Base-by-base conservation (phyloP, 1,284 basidiomycete genomes). In the Naganishia sp. region DNA sequence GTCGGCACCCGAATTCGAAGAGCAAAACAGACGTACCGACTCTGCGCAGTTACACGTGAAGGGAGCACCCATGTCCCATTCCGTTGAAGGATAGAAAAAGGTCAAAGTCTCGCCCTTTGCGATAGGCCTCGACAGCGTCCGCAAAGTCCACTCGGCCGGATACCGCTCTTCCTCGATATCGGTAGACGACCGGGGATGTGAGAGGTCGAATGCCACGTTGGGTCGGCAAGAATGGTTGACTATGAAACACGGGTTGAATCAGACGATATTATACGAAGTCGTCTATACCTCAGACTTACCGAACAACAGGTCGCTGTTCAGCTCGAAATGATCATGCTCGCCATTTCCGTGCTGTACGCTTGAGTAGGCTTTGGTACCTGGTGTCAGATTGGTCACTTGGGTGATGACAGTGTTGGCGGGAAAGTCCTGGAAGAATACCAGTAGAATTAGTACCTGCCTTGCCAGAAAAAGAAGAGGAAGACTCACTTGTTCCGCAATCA, bases 141-240 rank as follows among this genome's bases (percentile, higher is more conserved):
- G 71, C 1, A 83, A 74, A 39, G 79, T 80, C 74, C 84, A 85
- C 21, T 77, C 71, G 18, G 79, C 69, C 0, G 72, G 75, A 31
- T 81, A 65, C 23, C n/a, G 39, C 21, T 25, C 21, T 18, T 41
- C 35, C 21, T 50, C 47, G 17, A 50, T 25, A n/a, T 61, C 47
- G 11, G 21, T 13, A 21, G 47, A 39, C 6, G 55, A 54, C 17
- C 49, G 46, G 1, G 67, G 56, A 9, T 28, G 50, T 11, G 47
- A 43, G 3, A 88, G 72, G 70, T 84, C 81, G 73, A 88, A 84
- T 4, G 82, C 83, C 57, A 83, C 80, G 65, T 85, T 86, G 1
- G 87, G 87, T 21, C 83, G 82, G 76, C 87, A 88, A 7, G 86
- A 88, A 74, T 88, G 87, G 75, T 88, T 88, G 71, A 86, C 83